Evolutionary conservation across 1,139 yeast species (phyloP).

Genomic region (Candida tetrigidarum): DNA sequence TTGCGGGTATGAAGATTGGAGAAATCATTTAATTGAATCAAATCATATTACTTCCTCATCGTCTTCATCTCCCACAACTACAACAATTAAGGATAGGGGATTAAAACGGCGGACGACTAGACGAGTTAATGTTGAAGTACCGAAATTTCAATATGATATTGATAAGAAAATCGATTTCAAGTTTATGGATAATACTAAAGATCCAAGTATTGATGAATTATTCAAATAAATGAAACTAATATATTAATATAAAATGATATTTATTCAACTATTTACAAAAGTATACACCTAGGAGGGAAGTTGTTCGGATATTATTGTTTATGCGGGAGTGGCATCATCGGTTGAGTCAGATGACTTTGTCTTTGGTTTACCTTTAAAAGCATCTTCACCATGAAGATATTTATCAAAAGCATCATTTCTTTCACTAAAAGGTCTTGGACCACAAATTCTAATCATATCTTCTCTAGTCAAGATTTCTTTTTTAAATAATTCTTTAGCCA

Average conservation of each 20-base stretch:
- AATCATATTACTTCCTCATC: conserved; percentile 1
- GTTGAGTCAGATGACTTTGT: conserved; percentile 9
- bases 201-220: conserved; percentile 23
- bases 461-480: conserved; percentile 82
- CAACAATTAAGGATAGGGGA: no score
- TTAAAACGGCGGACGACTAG: no score
- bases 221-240: conserved; percentile 19
- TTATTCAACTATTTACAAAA: no score
- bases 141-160: background rate
- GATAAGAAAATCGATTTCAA: background rate
- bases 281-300: no score
- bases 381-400: conserved; percentile 57
- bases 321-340: conserved; percentile 1
- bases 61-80: background rate
- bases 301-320: no score
- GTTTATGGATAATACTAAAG: background rate
- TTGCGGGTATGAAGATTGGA: conserved; percentile 38
- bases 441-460: conserved; percentile 75
- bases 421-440: conserved; percentile 79
- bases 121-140: background rate
- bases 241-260: no score
- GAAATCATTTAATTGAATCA: conserved; percentile 28
- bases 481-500: conserved; percentile 66
- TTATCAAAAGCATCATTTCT: conserved; percentile 82
- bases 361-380: conserved; percentile 33